phyloP scores from a whole-genome alignment of 1,284 basidiomycete species.

The Rhodotorula sp. region DNA sequence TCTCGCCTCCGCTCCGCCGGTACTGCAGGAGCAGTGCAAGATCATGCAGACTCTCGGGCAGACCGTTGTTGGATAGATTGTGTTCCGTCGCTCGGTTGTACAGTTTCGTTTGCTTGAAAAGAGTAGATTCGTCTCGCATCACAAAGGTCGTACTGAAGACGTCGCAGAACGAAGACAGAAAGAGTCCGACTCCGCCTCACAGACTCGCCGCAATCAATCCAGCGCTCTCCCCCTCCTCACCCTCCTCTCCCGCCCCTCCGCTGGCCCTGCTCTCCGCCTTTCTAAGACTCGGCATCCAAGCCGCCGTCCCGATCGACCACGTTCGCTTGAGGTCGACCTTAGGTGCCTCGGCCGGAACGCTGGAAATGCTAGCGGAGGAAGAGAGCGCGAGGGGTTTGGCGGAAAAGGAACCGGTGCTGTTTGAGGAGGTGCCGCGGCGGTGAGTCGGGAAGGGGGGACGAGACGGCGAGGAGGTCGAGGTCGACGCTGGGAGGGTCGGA shows the following conservation, averaged over 20 bases:
- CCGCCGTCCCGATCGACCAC: constrained; percentile 9
- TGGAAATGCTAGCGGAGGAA: neutral
- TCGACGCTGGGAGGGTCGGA: neutral
- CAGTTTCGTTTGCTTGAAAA: too few relatives aligned
- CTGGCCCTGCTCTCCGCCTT: neutral
- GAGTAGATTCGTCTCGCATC: too few relatives aligned
- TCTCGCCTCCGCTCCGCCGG: neutral
- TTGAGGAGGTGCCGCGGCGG: neutral
- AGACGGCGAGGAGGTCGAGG: neutral
- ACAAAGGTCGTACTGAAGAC: neutral
- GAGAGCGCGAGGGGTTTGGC: neutral
- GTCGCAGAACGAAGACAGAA: neutral
- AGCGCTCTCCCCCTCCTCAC: neutral
- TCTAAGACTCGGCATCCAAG: constrained; percentile 6
- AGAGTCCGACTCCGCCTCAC: neutral
- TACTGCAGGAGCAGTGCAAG: constrained; percentile 1
- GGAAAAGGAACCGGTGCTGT: neutral
- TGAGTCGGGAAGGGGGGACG: neutral
- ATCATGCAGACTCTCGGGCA: neutral
- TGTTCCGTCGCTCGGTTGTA: too few relatives aligned
- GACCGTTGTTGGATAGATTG: too few relatives aligned
- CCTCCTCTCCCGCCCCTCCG: neutral
- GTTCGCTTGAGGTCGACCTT: constrained; percentile 9
- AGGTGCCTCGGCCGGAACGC: neutral
- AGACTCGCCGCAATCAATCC: neutral